Conservation (phyloP, 2,329 filamentous ascomycete species). For the Ceratocystis cubensis region DNA sequence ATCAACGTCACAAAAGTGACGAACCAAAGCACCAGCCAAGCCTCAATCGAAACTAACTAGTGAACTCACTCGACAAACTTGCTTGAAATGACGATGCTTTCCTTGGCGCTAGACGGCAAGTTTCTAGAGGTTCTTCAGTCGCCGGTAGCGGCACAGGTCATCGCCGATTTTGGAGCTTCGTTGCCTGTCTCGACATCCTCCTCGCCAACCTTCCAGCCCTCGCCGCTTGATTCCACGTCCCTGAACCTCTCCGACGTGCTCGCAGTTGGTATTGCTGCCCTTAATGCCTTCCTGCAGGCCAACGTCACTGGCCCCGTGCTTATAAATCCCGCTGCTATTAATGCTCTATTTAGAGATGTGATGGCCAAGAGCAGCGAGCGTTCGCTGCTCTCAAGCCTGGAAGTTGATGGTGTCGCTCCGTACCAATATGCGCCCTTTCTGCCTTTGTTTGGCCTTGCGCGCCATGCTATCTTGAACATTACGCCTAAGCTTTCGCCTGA, state of each 20-base stretch:
- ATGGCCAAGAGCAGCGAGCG: constrained; percentile 36
- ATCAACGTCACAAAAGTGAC: background rate
- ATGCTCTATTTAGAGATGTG: constrained; percentile 27
- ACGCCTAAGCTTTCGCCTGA: constrained; percentile 32
- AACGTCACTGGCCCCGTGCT: constrained; percentile 81
- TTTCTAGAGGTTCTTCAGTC: constrained; percentile 11
- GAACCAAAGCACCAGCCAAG: background rate
- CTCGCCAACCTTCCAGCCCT: background rate
- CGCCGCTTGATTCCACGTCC: background rate
- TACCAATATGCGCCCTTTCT: constrained; percentile 75
- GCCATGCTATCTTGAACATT: constrained; percentile 21
- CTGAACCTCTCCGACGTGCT: constrained; percentile 25
- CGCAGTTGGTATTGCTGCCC: constrained; percentile 52
- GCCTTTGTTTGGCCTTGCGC: constrained; percentile 69
- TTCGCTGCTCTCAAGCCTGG: constrained; percentile 48
- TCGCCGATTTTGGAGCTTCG: constrained; percentile 5
- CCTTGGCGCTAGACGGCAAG: background rate
- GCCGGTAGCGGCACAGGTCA: background rate
- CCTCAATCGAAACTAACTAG: background rate
- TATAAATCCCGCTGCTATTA: constrained; percentile 24
- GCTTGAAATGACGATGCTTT: constrained; percentile 1
- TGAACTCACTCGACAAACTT: background rate
- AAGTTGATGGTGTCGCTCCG: constrained; percentile 71
- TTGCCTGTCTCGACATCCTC: background rate
- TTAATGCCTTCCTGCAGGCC: constrained; percentile 70